A percentile compares a stretch with the other conserved stretches of the same genome.
phyloP scores from a whole-genome alignment of 179 eudicot species.

The Camellia oleifera region DNA sequence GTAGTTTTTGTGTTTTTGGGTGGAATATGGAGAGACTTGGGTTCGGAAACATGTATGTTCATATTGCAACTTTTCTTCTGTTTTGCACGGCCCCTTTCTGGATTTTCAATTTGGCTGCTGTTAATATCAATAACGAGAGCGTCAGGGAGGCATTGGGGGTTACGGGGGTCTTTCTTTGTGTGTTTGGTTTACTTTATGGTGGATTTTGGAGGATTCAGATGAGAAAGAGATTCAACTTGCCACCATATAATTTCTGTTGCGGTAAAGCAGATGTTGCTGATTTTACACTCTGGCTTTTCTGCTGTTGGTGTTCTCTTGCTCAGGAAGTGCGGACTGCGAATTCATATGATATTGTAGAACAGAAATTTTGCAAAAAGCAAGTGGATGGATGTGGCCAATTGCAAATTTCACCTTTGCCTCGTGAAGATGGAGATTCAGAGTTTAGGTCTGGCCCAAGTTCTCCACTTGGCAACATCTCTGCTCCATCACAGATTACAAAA shows the following conservation, averaged over 20 bases:
- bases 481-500: constrained; percentile 22
- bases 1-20: constrained; percentile 92
- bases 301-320: constrained; percentile 98
- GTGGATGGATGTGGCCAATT: constrained; percentile 25
- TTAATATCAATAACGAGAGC: constrained; percentile 58
- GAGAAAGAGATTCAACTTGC: constrained; percentile 83
- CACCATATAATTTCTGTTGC: constrained; percentile 58
- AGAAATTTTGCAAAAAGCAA: constrained; percentile 51
- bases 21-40: constrained; percentile 98
- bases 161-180: constrained; percentile 71
- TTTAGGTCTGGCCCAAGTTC: constrained; percentile 42
- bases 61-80: constrained; percentile 77
- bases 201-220: constrained; percentile 95
- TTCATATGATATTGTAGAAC: constrained; percentile 68
- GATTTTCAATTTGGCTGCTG: constrained; percentile 82
- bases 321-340: constrained; percentile 90
- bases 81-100: constrained; percentile 89
- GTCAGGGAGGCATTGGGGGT: constrained; percentile 66
- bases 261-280: constrained; percentile 65
- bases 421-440: constrained; percentile 41
- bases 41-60: constrained; percentile 92
- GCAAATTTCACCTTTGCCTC: constrained; percentile 36
- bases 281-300: constrained; percentile 76
- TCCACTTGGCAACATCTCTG: constrained; percentile 33
- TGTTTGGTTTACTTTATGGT: constrained; percentile 82